Evolutionary conservation across 2,329 filamentous ascomycete species (phyloP), one percentile per base, ranked within the genome.

Genomic region (Phoma sp.): DNA sequence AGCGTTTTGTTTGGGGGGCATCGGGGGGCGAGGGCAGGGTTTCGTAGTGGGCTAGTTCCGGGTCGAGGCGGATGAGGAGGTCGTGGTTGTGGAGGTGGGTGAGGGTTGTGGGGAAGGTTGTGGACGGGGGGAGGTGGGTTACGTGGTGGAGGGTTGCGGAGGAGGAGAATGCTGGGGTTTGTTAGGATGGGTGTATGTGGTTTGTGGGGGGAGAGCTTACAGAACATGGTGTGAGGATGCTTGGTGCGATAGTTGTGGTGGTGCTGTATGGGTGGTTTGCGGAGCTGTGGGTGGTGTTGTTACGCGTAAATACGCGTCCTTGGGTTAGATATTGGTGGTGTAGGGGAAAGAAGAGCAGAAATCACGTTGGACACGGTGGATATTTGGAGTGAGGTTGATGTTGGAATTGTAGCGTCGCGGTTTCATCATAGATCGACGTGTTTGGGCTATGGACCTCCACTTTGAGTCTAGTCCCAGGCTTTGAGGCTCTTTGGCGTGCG

Each of bases 61-160:
- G 72, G 45, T 76, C 73, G 56, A 76, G 67, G 0, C 64, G 65
- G 45, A 75, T 72, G 20, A 74, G 64, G 28, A 74, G 55, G 50
- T 74, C 72, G 55, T 75, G 73, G 60, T 75, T 68, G 34, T 73
- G 71, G 10, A 75, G 65, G 20, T n/a, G n/a, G n/a, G n/a, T n/a
- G n/a, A n/a, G n/a, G n/a, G n/a, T n/a, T n/a, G n/a, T n/a, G n/a
- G n/a, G n/a, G n/a, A 66, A 63, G 15, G 64, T 58, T 1, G 61
- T 65, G n/a, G 57, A 50, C 7, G 59, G 33, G 2, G 72, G 72
- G 23, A 76, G 64, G 21, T 64, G 66, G 15, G 72, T 74, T 42
- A 69, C 60, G 56, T 75, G 71, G 57, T 68, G 64, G 11, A 75
- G 65, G 7, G 56, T 69, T 10, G 67, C 67, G 15, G 71, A 72